Evolutionary conservation across 345 rosid genomes (phyloP), one percentile per base, ranked within the genome.

Genomic region (Leavenworthia alabamica): DNA sequence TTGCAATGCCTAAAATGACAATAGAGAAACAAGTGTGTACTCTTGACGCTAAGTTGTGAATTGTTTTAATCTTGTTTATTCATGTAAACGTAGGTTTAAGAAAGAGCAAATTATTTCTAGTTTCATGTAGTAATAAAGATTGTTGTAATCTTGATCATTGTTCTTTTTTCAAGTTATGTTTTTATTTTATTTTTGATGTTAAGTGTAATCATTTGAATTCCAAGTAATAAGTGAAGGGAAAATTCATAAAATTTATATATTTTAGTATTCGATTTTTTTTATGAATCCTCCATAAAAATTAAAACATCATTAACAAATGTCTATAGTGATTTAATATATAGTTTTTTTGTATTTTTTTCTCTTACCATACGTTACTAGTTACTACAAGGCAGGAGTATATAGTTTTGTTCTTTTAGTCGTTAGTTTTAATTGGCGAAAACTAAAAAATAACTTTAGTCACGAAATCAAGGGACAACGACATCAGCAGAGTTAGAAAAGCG

Each of bases 1-100:
- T 82, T 51, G 68, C 46, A 5, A 22, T 84, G 20, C 71, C 76
- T 36, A 50, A 74, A n/a, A 47, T 78, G 77, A 53, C n/a, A 35
- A 61, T 86, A n/a, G 61, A 13, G 53, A 62, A 64, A 28, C 83
- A 81, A 61, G 50, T 74, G 8, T 83, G 88, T 52, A 47, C 16
- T 11, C 67, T 40, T 63, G 66, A 56, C 42, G 28, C 78, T 1
- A 70, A 74, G 68, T 16, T 75, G 6, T 82, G 74, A 27, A 4
- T 14, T 10, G 3, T 20, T 29, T 57, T 1, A 28, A n/a, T n/a
- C n/a, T n/a, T 13, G 39, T 42, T 60, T 60, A 5, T 56, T 23
- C 26, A 45, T 11, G 19, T 22, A 28, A 27, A 40, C 45, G 2
- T 57, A 67, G 64, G 43, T 1, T 47, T 56, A 5, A 9, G 28